These are phyloP conservation scores for Anastatica hierochuntica DNA, from an alignment of 345 rosid species.

Conservation along the genomic window DNA sequence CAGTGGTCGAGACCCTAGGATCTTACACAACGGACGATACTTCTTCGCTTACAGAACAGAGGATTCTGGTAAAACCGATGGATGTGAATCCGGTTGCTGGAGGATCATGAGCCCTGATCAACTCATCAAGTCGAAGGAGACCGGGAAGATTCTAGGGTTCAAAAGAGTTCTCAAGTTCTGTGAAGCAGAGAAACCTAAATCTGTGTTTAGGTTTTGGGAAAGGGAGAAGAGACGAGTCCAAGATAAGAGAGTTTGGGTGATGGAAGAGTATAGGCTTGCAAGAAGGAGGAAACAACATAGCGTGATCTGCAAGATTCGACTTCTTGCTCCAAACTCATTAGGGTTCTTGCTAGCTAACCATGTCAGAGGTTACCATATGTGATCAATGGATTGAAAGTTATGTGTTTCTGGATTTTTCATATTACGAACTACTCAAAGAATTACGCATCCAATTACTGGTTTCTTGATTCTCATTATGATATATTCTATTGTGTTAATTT, in stretches of 20 bases:
- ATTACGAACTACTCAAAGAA: too few relatives aligned
- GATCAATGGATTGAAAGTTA: too few relatives aligned
- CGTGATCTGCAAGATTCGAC: not conserved
- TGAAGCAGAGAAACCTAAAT: not conserved
- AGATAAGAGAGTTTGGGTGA: not conserved
- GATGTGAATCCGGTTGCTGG: slow-evolving; percentile 3
- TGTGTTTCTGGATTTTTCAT: too few relatives aligned
- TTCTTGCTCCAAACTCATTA: too few relatives aligned
- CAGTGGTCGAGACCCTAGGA: too few relatives aligned
- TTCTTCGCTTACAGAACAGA: not conserved
- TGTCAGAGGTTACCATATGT: too few relatives aligned
- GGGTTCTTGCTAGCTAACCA: too few relatives aligned
- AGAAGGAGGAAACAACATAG: too few relatives aligned
- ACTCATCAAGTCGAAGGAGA: not conserved
- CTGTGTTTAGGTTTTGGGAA: not conserved
- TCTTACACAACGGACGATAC: too few relatives aligned
- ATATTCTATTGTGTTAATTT: too few relatives aligned
- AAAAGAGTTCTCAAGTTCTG: slow-evolving; percentile 15
- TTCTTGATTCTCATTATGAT: too few relatives aligned
- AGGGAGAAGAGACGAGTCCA: not conserved
- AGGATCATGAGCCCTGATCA: slow-evolving; percentile 3
- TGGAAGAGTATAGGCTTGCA: not conserved
- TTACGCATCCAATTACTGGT: too few relatives aligned
- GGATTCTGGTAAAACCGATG: not conserved
- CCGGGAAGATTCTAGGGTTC: slow-evolving; percentile 10